Conservation (phyloP, 2,329 filamentous ascomycete genomes). For the Alternaria metachromatica region DNA sequence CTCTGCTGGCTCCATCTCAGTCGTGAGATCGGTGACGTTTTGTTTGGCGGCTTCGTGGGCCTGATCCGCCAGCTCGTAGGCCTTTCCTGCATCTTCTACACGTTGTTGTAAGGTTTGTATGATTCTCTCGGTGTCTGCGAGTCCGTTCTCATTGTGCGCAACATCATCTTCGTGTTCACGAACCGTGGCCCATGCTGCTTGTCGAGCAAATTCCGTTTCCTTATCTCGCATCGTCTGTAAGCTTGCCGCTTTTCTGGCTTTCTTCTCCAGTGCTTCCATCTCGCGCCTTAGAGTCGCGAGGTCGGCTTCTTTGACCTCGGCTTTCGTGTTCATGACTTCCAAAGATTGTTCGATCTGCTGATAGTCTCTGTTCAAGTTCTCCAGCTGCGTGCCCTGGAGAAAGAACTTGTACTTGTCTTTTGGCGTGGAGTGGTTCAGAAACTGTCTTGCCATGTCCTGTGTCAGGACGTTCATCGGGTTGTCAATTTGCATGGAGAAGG, state of each 20-base stretch:
- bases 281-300: constrained; percentile 66
- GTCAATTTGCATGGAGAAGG: constrained; percentile 91
- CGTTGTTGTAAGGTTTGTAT: constrained; percentile 57
- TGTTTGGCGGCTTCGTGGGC: constrained; percentile 47
- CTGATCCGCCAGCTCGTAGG: constrained; percentile 54
- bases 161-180: constrained; percentile 70
- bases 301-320: constrained; percentile 67
- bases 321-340: constrained; percentile 72
- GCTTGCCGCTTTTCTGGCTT: constrained; percentile 69
- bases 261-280: constrained; percentile 67
- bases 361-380: constrained; percentile 92
- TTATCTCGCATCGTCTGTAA: constrained; percentile 70
- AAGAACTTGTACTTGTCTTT: constrained; percentile 96
- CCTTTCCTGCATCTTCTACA: constrained; percentile 53
- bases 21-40: constrained; percentile 40
- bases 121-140: constrained; percentile 51
- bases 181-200: constrained; percentile 89
- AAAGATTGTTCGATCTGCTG: constrained; percentile 79
- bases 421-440: constrained; percentile 83
- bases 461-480: constrained; percentile 96
- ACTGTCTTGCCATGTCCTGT: constrained; percentile 92
- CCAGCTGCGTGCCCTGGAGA: constrained; percentile 89
- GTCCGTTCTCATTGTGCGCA: constrained; percentile 30
- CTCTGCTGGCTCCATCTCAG: constrained; percentile 52
- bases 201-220: constrained; percentile 64